A percentile compares a stretch with the other conserved stretches of the same genome.
Conservation (phyloP, 129 eudicot species). For the Rutidosis leptorrhynchoides region DNA sequence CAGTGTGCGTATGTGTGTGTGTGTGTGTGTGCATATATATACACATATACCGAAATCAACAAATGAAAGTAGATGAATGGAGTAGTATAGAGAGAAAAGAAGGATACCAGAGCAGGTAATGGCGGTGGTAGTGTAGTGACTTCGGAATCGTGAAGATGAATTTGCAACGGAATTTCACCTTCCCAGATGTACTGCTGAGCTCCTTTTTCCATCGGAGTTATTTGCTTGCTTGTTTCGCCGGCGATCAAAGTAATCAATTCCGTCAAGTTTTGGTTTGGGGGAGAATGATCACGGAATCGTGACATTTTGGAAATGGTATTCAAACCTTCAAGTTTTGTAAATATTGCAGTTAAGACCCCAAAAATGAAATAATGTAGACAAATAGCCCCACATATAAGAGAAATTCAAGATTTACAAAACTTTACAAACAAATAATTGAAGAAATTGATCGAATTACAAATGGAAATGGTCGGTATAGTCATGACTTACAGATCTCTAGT, state of each 20-base stretch:
- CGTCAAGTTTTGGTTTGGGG: slow-evolving; percentile 28
- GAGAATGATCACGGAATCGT: slow-evolving; percentile 9
- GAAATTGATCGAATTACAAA: too few relatives aligned
- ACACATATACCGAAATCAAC: not conserved
- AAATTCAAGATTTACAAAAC: too few relatives aligned
- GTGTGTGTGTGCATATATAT: slow-evolving; percentile 4
- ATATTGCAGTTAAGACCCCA: not conserved
- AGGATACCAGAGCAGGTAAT: slow-evolving; percentile 69
- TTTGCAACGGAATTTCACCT: slow-evolving; percentile 85
- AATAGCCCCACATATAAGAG: slow-evolving; percentile 4
- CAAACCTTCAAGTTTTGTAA: slow-evolving; percentile 2
- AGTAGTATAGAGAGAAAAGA: not conserved
- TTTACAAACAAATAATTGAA: too few relatives aligned
- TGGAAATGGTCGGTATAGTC: too few relatives aligned
- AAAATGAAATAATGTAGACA: not conserved
- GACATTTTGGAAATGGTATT: slow-evolving; percentile 5
- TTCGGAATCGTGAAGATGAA: slow-evolving; percentile 99
- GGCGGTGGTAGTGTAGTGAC: slow-evolving; percentile 97
- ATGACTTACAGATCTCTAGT: too few relatives aligned
- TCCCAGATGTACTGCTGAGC: slow-evolving; percentile 76
- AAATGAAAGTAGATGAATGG: not conserved
- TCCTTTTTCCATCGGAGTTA: slow-evolving; percentile 49
- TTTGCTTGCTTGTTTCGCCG: slow-evolving; percentile 20
- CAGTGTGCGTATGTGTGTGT: too few relatives aligned
- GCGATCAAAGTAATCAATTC: slow-evolving; percentile 22